Evolutionary conservation across 2,329 filamentous ascomycete species (phyloP).

Genomic region (Aschersonia sp.): DNA sequence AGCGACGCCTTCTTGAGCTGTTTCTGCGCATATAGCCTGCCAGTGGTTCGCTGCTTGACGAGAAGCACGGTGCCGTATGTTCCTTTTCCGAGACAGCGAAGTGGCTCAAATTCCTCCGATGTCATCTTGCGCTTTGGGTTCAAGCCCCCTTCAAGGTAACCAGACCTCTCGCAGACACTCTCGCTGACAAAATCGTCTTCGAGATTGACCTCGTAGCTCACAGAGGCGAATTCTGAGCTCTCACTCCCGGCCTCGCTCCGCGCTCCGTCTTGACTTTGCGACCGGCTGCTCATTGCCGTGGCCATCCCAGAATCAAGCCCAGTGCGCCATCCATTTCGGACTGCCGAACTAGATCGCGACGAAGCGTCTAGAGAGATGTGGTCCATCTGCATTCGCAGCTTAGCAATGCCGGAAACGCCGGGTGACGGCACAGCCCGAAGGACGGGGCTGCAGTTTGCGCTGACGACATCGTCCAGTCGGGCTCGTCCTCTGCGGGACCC

Average conservation of each 20-base stretch:
- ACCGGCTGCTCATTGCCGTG: slow-evolving; percentile 39
- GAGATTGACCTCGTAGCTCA: slow-evolving; percentile 73
- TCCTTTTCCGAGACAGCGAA: slow-evolving; percentile 89
- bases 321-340: slow-evolving; percentile 31
- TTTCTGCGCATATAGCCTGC: slow-evolving; percentile 90
- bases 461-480: slow-evolving; percentile 41
- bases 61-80: slow-evolving; percentile 90
- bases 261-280: slow-evolving; percentile 40
- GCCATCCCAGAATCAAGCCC: slow-evolving; percentile 23
- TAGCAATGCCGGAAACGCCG: slow-evolving; percentile 60
- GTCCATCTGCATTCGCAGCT: slow-evolving; percentile 69
- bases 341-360: slow-evolving; percentile 41
- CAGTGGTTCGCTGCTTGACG: slow-evolving; percentile 78
- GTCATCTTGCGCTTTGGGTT: slow-evolving; percentile 67
- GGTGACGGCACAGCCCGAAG: slow-evolving; percentile 38
- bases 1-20: slow-evolving; percentile 96
- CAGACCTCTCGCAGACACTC: slow-evolving; percentile 31
- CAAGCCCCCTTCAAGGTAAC: slow-evolving; percentile 37
- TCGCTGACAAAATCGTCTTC: slow-evolving; percentile 75
- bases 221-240: slow-evolving; percentile 51
- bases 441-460: slow-evolving; percentile 47
- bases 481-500: slow-evolving; percentile 23
- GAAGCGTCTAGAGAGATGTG: slow-evolving; percentile 50
- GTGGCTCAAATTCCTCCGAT: slow-evolving; percentile 73
- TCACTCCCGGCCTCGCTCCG: slow-evolving; percentile 37